phyloP scores from a whole-genome alignment of 106 monocot species.

The Acanthochlamys bracteata region DNA sequence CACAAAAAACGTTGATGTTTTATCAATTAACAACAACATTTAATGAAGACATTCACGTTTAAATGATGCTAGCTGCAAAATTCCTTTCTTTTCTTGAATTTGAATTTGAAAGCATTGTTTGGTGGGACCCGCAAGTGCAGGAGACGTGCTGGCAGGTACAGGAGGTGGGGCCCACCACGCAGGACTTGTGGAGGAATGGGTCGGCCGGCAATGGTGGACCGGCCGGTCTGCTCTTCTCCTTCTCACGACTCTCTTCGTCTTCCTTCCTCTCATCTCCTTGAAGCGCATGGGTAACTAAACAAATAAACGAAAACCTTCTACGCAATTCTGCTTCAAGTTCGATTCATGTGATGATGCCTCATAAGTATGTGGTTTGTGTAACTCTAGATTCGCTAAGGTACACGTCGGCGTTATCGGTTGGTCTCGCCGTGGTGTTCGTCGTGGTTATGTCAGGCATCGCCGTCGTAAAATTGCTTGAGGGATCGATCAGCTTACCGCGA shows the following conservation, averaged over 20 bases:
- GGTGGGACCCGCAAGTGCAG: too few relatives aligned
- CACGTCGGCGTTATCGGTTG: slow-evolving; percentile 70
- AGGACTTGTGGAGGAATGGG: slow-evolving; percentile 90
- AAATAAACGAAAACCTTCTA: too few relatives aligned
- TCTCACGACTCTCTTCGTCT: slow-evolving; percentile 39
- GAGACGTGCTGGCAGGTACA: slow-evolving; percentile 92
- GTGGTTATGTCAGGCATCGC: slow-evolving; percentile 60
- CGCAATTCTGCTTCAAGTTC: too few relatives aligned
- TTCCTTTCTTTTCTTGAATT: background rate
- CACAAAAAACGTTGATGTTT: too few relatives aligned
- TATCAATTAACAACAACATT: too few relatives aligned
- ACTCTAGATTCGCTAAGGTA: slow-evolving; percentile 66
- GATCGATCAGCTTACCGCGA: slow-evolving; percentile 46
- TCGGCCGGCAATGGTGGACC: slow-evolving; percentile 91
- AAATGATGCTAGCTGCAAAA: too few relatives aligned
- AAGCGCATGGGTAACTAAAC: slow-evolving; percentile 66
- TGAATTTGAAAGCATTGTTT: background rate
- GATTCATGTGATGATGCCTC: too few relatives aligned
- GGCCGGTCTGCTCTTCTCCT: slow-evolving; percentile 60
- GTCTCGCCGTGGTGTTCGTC: slow-evolving; percentile 61
- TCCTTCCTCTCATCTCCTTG: slow-evolving; percentile 55
- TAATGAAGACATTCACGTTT: too few relatives aligned
- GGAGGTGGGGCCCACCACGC: slow-evolving; percentile 62
- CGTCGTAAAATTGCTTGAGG: slow-evolving; percentile 43
- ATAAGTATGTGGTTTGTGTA: too few relatives aligned